A percentile compares a stretch with the other conserved stretches of the same genome.
Conservation (phyloP, 192 early-diverging fungal species). For the Ambispora gerdemannii region DNA sequence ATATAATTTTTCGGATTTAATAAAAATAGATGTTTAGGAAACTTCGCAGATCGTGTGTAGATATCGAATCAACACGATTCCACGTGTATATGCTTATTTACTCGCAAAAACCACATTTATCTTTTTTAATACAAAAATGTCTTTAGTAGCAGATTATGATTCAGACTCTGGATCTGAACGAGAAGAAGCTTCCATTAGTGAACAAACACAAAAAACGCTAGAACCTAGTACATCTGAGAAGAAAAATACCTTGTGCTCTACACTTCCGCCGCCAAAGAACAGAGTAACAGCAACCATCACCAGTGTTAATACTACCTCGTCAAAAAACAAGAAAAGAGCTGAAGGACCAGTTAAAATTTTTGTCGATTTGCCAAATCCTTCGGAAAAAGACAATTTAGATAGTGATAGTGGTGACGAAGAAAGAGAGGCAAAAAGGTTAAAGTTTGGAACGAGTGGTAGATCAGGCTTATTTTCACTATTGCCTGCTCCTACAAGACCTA, state of each 20-base stretch:
- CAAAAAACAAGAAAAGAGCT: background rate
- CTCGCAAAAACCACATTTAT: no score
- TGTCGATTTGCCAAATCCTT: conserved; percentile 15
- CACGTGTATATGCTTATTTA: no score
- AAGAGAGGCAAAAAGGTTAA: background rate
- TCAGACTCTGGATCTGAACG: background rate
- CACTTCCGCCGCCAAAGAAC: background rate
- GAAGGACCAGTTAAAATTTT: conserved; percentile 25
- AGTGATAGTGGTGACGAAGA: conserved; percentile 21
- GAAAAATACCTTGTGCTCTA: background rate
- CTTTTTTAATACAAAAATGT: conserved; percentile 22
- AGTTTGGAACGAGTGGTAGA: background rate
- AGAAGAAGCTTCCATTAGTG: background rate
- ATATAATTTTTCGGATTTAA: no score
- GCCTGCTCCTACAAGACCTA: conserved; percentile 9
- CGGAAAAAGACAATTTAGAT: background rate
- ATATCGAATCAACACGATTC: no score
- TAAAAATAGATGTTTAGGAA: no score
- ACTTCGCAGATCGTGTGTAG: no score
- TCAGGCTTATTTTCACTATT: conserved; percentile 14
- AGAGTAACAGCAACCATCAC: no score
- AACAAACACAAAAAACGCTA: no score
- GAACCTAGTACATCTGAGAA: background rate
- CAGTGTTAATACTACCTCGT: background rate
- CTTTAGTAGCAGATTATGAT: conserved; percentile 28